Evolutionary conservation across 106 monocot species (phyloP), one percentile per base, ranked within the genome.

Genomic region (Alisma plantagoaquatica): DNA sequence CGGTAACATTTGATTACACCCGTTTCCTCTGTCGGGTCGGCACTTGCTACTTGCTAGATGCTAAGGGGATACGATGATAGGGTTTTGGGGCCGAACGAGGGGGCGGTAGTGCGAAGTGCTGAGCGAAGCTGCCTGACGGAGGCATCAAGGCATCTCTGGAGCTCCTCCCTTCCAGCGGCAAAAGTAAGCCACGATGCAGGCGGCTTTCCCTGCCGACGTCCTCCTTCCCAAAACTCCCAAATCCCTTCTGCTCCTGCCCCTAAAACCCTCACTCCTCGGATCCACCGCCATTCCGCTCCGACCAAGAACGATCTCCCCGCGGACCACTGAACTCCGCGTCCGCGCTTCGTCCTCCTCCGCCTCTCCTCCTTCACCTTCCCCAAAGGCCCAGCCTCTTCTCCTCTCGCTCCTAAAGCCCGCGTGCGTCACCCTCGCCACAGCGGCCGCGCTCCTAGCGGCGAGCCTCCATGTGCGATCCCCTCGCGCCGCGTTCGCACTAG

Each of bases 391-490:
- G 31, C 35, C 33, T 62, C 25, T 41, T 17, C 23, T 35, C 51
- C n/a, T 45, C 54, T 56, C 68, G 51, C 28, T 61, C 46, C 46
- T 76, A 41, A 66, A 48, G 11, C 63, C 81, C 46, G n/a, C 72
- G 31, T 15, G 59, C 52, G 25, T 60, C 64, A 23, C 51, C 70
- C 23, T 60, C 57, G 60, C 76, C 47, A 28, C 63, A 18, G 27
- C 41, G n/a, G 65, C 72, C 26, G 60, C 62, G 14, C 27, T 47
- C 54, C 33, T 60, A 32, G 20, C 18, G 0, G 28, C 54, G 41
- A 41, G 58, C 45, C 35, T 61, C 53, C 29, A 50, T 46, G n/a
- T n/a, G n/a, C n/a, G n/a, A n/a, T 31, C 4, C 1, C 59, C 29
- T 54, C 58, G 46, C 29, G 49, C 43, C 64, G 63, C 67, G 41